A percentile compares a stretch with the other conserved stretches of the same genome.
Evolutionary conservation across 805 yeast species (phyloP).

Genomic region (Saccharomycopsis amapae): DNA sequence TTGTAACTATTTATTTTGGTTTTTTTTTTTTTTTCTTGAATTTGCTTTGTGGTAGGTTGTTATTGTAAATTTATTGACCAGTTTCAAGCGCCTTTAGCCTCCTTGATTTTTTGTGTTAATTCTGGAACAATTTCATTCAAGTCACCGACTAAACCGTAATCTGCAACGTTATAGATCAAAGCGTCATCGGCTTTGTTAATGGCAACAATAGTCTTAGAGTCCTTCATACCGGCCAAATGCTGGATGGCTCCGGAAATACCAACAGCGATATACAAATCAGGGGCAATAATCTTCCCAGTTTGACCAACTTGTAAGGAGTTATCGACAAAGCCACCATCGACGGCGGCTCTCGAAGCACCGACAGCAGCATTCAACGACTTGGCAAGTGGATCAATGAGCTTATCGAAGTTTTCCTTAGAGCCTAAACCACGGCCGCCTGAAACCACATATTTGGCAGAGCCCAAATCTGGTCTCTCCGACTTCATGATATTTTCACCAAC

Average conservation of each 20-base stretch:
- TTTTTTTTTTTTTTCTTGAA: no score
- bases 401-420: slow-evolving; percentile 79
- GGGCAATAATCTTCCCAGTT: slow-evolving; percentile 97
- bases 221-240: slow-evolving; percentile 98
- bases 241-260: slow-evolving; percentile 98
- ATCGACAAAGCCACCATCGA: slow-evolving; percentile 91
- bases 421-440: slow-evolving; percentile 95
- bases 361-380: slow-evolving; percentile 81
- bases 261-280: slow-evolving; percentile 86
- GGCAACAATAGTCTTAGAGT: slow-evolving; percentile 87
- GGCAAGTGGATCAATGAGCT: slow-evolving; percentile 75
- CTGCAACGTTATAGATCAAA: slow-evolving; percentile 88
- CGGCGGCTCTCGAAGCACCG: slow-evolving; percentile 98
- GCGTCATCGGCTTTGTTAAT: slow-evolving; percentile 93
- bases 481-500: slow-evolving; percentile 67
- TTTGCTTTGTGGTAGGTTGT: no score
- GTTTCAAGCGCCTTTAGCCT: slow-evolving; percentile 3
- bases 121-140: slow-evolving; percentile 85
- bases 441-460: slow-evolving; percentile 73
- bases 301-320: slow-evolving; percentile 97
- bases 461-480: slow-evolving; percentile 86
- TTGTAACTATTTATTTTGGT: no score
- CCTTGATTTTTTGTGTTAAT: slow-evolving; percentile 52
- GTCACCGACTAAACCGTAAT: slow-evolving; percentile 85
- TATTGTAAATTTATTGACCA: neutral